Base-by-base conservation (phyloP, 1,284 basidiomycete species). In the Abortiporus biennis region DNA sequence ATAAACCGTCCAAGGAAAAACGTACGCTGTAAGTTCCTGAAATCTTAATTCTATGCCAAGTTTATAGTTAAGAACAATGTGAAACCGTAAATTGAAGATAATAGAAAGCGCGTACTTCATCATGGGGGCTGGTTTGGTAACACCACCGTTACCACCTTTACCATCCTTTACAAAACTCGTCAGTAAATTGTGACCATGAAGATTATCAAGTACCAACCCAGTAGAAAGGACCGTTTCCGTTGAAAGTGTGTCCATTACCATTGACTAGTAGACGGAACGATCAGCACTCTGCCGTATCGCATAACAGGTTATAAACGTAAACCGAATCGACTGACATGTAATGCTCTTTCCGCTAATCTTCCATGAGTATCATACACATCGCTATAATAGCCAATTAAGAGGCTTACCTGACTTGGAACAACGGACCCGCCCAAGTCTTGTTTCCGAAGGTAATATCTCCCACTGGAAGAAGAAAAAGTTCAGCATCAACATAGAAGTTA, bases 11-110 rank as follows among this genome's bases (percentile, higher is more conserved):
- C 25, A 6, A 13, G 13, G 21, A 22, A 32, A 11, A 25, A 21
- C 65, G 43, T 33, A 72, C 71, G 19, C 57, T 54, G 50, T 66
- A 77, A 8, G 65, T 66, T 1, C 75, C 76, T 23, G 74, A 77
- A 2, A 74, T 75, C 50, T 69, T 68, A 46, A 78, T 76, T 56
- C 74, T 76, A 40, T 17, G 3, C 11, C 13, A 24, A 20, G 15
- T 22, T 23, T 34, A 27, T n/a, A 25, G 15, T 25, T 20, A 29
- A 24, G 44, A 19, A 20, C n/a, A n/a, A n/a, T n/a, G n/a, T n/a
- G n/a, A 39, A 36, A 46, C 19, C 40, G 47, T 25, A 17, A 27
- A 20, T 13, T 19, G 6, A 29, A 35, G 30, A 27, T 19, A 13
- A 16, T 8, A 13, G 2, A 30, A 19, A 13, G n/a, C 4, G 45